phyloP scores from a whole-genome alignment of 345 rosid species.

The Anastatica hierochuntica region DNA sequence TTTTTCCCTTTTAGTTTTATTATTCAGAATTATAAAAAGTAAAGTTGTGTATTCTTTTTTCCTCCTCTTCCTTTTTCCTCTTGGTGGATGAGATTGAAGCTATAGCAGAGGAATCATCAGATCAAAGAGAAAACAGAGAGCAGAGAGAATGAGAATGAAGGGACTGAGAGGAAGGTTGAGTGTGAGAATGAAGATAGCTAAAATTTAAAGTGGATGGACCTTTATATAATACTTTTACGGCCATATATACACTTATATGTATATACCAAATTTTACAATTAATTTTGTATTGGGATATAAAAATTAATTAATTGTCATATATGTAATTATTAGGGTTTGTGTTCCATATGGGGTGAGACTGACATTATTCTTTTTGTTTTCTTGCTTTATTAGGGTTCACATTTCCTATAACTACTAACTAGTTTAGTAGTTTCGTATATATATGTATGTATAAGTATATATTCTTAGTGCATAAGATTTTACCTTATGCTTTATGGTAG shows the following conservation, averaged over 20 bases:
- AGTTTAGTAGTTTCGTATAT: no score
- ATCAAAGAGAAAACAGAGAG: constrained; percentile 25
- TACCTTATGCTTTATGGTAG: no score
- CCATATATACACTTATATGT: neutral
- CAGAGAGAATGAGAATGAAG: constrained; percentile 22
- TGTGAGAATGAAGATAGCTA: constrained; percentile 37
- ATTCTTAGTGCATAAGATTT: no score
- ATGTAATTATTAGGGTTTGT: constrained; percentile 28
- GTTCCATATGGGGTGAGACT: constrained; percentile 26
- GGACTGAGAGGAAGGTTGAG: constrained; percentile 21
- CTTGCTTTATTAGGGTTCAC: constrained; percentile 34
- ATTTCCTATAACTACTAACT: constrained; percentile 3
- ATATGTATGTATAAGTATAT: no score
- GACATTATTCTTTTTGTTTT: constrained; percentile 49
- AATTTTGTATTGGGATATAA: neutral
- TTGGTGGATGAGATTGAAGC: constrained; percentile 1
- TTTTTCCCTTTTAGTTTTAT: constrained; percentile 29
- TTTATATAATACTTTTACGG: constrained; percentile 50
- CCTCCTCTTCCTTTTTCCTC: neutral
- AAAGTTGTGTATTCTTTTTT: constrained; percentile 1
- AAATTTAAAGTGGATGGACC: constrained; percentile 46
- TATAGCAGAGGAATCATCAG: constrained; percentile 39
- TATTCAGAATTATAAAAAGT: constrained; percentile 31
- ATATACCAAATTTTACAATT: constrained; percentile 13
- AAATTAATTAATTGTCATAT: constrained; percentile 12